Conservation (phyloP, 2,329 filamentous ascomycete genomes). For the Trichoderma brevicompactum region DNA sequence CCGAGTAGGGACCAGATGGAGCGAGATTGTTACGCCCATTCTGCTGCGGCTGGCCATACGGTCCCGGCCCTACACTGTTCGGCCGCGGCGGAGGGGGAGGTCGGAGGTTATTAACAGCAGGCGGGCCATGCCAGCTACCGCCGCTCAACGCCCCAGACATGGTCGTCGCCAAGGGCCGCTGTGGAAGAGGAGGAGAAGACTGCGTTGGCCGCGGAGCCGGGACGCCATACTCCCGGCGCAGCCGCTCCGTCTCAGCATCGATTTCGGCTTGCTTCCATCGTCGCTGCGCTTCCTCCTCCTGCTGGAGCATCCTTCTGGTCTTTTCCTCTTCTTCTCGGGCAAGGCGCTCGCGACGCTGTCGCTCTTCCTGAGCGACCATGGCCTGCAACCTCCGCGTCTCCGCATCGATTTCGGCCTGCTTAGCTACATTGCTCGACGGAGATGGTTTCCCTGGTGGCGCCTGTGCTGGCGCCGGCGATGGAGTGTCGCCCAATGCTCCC, state of each 20-base stretch:
- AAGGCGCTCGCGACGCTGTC: conserved; percentile 59
- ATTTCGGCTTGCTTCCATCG: conserved; percentile 62
- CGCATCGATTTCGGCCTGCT: conserved; percentile 61
- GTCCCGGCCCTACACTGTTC: conserved; percentile 48
- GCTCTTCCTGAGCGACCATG: conserved; percentile 56
- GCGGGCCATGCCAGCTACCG: conserved; percentile 30
- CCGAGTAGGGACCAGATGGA: conserved; percentile 32
- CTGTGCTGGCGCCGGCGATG: conserved; percentile 31
- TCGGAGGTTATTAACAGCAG: conserved; percentile 36
- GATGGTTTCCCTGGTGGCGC: conserved; percentile 29
- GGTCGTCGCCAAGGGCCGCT: conserved; percentile 33
- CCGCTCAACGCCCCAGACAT: conserved; percentile 28
- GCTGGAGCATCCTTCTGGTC: conserved; percentile 67
- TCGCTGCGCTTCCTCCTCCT: conserved; percentile 64
- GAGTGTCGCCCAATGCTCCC: conserved; percentile 45
- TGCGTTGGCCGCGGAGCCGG: conserved; percentile 47
- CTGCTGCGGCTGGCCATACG: conserved; percentile 17
- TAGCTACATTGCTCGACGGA: conserved; percentile 35
- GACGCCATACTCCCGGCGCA: conserved; percentile 70
- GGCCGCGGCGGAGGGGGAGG: conserved; percentile 50
- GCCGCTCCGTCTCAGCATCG: conserved; percentile 80
- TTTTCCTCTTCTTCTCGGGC: conserved; percentile 60
- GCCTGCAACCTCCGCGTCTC: conserved; percentile 76
- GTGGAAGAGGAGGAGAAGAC: conserved; percentile 43
- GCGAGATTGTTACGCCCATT: conserved; percentile 31